Evolutionary conservation across 192 early-diverging fungal species (phyloP), one percentile per base, ranked within the genome.

Genomic region (Entomortierella chlamydospora): DNA sequence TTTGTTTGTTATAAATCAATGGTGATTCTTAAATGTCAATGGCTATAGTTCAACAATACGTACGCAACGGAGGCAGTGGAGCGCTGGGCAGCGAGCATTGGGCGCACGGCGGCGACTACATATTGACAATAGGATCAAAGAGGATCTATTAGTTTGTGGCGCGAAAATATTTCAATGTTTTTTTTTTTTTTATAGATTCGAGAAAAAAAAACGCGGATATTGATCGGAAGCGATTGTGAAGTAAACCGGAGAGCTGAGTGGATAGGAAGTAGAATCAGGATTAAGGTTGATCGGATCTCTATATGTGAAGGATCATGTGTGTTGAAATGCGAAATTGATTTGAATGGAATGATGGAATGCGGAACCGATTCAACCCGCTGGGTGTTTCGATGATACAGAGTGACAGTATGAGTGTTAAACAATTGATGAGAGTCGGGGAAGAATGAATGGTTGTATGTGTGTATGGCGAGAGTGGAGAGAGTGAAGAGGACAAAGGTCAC

Each of bases 31-130:
- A 29, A 43, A 39, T 25, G 30, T 60, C 23, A 45, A 25, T 26
- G 31, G 54, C 13, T 20, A 15, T 20, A 39, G 17, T 29, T 37
- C 39, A 34, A 34, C n/a, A 39, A n/a, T 30, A 79, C 76, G 25
- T 79, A 79, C 76, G 76, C 76, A 79, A 66, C 68, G 26, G 76
- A 79, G 51, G 76, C 76, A 25, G 68, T 66, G 76, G 76, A 79
- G 63, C 76, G 76, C 76, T 79, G 76, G 43, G 76, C 63, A 79
- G 76, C 76, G 68, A 79, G 68, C 62, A 70, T 54, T 12, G 76
- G 76, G 76, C 76, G 76, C 76, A 77, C 73, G 55, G 73, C 73
- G 66, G 76, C 76, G 62, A 79, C 76, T 79, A 79, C 57, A 34
- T 31, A 37, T 28, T n/a, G n/a, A 28, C 18, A 30, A 8, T 11